Evolutionary conservation across 768 basidiomycete species (phyloP), one percentile per base, ranked within the genome.

Genomic region (Boletus pseudo-olivaceus): DNA sequence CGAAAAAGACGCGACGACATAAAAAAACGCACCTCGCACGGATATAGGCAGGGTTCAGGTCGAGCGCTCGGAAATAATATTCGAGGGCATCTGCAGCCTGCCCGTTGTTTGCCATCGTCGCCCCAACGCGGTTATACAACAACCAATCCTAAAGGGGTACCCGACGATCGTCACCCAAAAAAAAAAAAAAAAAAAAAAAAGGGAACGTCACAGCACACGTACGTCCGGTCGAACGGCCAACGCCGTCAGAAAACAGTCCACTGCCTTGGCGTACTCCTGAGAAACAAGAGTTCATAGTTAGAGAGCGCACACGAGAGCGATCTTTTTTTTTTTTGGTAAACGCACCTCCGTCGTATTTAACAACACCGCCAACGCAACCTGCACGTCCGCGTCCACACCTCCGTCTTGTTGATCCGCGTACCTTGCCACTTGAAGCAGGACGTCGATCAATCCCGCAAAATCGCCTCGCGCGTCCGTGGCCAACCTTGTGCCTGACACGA

Each of bases 211-310:
- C 6, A 35, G 32, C 3, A 42, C 20, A 63, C 77, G 51, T 66
- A 97, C 95, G 51, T 93, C 86, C 2, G 94, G 96, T 54, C 93
- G 79, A 47, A 93, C 85, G 4, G 85, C 85, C 55, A 98, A 73
- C 1, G 97, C 97, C 0, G 95, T 80, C 45, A 78, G 78, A 74
- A 99, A 98, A 75, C 97, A 99, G 68, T 99, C 97, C 56, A 88
- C 85, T 0, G 96, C 93, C 68, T 93, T 95, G 20, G 75, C 78
- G 63, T 92, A 98, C 42, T 98, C 95, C 91, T 94, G 33, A 56
- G 27, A 32, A 30, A 37, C 32, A 6, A 34, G n/a, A 5, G 29
- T 38, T 15, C 26, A 8, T 7, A n/a, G 19, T 53, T 15, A n/a
- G 19, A 39, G 54, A 49, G 19, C n/a, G 35, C 11, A 37, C 19